Evolutionary conservation across 2,329 filamentous ascomycete genomes (phyloP), one percentile per base, ranked within the genome.

Genomic region (Diaporthe vaccinii): DNA sequence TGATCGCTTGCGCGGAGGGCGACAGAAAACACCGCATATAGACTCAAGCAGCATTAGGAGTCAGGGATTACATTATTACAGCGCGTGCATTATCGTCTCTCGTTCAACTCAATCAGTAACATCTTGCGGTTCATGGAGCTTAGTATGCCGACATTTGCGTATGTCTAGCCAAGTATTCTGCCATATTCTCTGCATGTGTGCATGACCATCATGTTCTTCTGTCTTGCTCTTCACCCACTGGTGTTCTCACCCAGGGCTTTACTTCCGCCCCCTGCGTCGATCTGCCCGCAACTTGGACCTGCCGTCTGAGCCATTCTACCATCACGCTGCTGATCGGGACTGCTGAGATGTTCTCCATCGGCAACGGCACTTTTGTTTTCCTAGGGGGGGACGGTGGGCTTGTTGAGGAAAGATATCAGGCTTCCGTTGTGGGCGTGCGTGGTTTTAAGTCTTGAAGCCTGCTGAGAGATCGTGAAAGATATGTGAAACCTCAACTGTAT

Each of bases 11-110:
- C 31, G 44, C 44, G 28, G 62, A n/a, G 22, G 62, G 59, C 17
- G 44, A 22, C 15, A 39, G 14, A 51, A 28, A 4, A n/a, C 14
- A 44, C 39, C 41, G 41, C 61, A 46, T 65, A 28, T 67, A 73
- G 31, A 73, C 49, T 55, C 46, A 14, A 20, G 31, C 72, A 74
- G 55, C 62, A 31, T 69, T 46, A 44, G 41, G 74, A 36, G 39
- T 55, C 10, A n/a, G 69, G 31, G 22, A 59, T 51, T 46, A 10
- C 15, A 15, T 51, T 25, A 51, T 67, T 34, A 34, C 31, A 67
- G n/a, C n/a, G n/a, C 15, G 22, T 62, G 25, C 22, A 51, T 36
- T 36, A 20, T 20, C 22, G 17, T 28, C n/a, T 44, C 25, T 44
- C 3, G 22, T 10, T 14, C 12, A 39, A 25, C 20, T 61, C 15